Evolutionary conservation across 1,284 basidiomycete species (phyloP), one percentile per base, ranked within the genome.

Genomic region (Xanthoconium separans): DNA sequence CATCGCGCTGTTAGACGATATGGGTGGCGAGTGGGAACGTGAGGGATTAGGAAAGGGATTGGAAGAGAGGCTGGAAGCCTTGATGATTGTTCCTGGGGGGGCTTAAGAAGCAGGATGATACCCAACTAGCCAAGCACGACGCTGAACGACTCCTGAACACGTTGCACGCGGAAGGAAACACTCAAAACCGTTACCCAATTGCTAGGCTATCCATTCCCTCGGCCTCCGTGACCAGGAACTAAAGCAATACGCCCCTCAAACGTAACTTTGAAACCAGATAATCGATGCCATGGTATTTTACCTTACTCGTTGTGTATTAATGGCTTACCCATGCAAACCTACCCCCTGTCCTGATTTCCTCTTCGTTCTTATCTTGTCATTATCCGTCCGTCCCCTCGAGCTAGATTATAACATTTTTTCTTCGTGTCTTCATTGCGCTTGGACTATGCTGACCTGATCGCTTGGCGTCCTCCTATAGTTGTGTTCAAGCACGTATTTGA

Each of bases 21-120:
- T 78, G 5, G 85, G 87, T 30, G 89, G 88, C 0, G 91, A 93
- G 70, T 93, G 90, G 90, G 85, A 89, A 60, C 75, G 90, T 7
- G 87, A 92, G 62, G 91, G 91, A 0, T 70, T 93, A 13, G 91
- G 91, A 1, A 79, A 76, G 56, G 91, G 91, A 0, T 69, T 93
- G 42, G 91, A 91, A 70, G 91, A 93, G 73, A 74, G 91, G 44
- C 69, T 93, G 53, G 91, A 93, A 59, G 71, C 74, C 33, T 68
- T 82, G 54, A 75, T 77, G 68, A 60, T 56, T 18, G 40, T 66
- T 39, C 69, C 68, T 30, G 63, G 63, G 8, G 56, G 30, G 18
- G 68, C 55, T 15, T 71, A 53, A 70, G 16, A 44, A 30, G 1
- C 39, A n/a, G 24, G n/a, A n/a, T n/a, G 34, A 18, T 41, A 18